Conservation (phyloP, 805 yeast genomes). For the Scheffersomyces amazonensis region DNA sequence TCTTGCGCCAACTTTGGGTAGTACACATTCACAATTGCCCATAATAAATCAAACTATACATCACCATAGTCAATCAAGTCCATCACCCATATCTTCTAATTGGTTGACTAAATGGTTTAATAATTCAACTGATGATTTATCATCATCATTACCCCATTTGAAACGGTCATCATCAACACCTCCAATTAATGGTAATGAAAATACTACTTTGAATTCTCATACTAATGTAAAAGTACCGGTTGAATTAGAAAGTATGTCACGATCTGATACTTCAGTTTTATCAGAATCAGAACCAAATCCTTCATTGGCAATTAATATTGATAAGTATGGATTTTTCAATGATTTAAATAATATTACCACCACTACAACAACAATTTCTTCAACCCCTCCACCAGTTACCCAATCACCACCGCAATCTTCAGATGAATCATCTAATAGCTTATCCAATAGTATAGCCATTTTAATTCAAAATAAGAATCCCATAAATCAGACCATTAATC, state of each 20-base stretch:
- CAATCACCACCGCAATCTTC: not conserved
- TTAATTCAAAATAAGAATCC: conserved; percentile 1
- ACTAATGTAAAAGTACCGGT: conserved; percentile 3
- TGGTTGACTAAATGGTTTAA: not conserved
- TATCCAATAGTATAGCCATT: not conserved
- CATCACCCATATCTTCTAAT: not conserved
- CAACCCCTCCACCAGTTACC: not conserved
- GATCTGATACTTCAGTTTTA: not conserved
- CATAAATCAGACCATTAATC: conserved; percentile 12
- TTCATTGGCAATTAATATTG: conserved; percentile 23
- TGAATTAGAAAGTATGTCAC: conserved; percentile 4
- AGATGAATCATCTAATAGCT: not conserved
- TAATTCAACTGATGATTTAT: not conserved
- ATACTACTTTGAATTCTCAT: not conserved
- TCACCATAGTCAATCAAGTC: not conserved
- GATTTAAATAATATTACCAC: conserved; percentile 9
- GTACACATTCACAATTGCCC: too few species aligned
- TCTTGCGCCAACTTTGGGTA: too few species aligned
- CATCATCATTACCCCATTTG: not conserved
- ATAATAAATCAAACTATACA: too few species aligned
- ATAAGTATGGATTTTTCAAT: conserved; percentile 48
- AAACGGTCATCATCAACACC: conserved; percentile 1
- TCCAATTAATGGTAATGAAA: not conserved
- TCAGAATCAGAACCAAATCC: not conserved
- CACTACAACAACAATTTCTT: not conserved